Evolutionary conservation across 2,329 filamentous ascomycete species (phyloP).

Genomic region (Myriosclerotinia curreyana): DNA sequence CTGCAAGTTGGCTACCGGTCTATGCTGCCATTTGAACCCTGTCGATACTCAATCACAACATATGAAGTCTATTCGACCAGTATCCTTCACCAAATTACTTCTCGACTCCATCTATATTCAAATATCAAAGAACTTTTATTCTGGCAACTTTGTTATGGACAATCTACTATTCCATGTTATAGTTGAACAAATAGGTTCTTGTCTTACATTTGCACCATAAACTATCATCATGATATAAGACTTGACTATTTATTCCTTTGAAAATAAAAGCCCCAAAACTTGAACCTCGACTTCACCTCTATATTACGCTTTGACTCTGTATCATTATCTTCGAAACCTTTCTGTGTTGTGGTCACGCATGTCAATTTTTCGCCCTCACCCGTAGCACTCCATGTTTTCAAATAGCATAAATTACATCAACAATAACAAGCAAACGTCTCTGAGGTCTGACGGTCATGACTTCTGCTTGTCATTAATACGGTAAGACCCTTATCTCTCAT

Average conservation of each 20-base stretch:
- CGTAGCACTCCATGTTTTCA: not conserved
- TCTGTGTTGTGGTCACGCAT: not conserved
- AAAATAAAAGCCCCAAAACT: no score
- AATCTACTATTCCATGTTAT: no score
- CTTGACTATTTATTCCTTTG: no score
- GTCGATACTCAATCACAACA: not conserved
- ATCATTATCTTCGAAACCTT: not conserved
- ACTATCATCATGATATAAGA: no score
- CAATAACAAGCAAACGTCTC: conserved; percentile 7
- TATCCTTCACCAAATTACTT: no score
- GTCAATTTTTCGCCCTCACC: not conserved
- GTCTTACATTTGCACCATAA: no score
- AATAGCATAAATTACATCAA: rapidly evolving
- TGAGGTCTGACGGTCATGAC: conserved; percentile 42
- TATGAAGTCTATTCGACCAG: no score
- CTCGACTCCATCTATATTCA: no score
- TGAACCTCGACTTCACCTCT: not conserved
- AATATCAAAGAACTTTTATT: no score
- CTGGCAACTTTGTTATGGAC: no score
- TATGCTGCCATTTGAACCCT: not conserved
- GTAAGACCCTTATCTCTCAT: conserved; percentile 9
- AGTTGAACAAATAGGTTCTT: no score
- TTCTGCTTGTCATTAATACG: conserved; percentile 39
- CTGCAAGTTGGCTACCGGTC: not conserved
- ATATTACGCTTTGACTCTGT: not conserved